A percentile compares a stretch with the other conserved stretches of the same genome.
phyloP scores from a whole-genome alignment of 306 rosid species.

The Vicia sativa region DNA sequence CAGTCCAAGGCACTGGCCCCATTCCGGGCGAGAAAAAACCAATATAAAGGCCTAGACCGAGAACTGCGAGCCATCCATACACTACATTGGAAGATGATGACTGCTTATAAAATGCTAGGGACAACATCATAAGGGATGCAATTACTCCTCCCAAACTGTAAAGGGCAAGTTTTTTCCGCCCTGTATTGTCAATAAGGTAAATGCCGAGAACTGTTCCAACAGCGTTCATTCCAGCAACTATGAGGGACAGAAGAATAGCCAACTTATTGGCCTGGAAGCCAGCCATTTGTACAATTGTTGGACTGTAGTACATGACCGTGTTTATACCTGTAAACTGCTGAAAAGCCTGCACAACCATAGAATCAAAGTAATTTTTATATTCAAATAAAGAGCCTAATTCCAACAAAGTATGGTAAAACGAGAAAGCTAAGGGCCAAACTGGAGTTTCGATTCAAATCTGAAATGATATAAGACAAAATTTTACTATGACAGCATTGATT shows the following conservation, averaged over 20 bases:
- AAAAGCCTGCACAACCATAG: slow-evolving; percentile 64
- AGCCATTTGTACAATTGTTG: slow-evolving; percentile 95
- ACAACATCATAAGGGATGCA: slow-evolving; percentile 58
- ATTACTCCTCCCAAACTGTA: slow-evolving; percentile 72
- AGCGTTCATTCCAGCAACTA: slow-evolving; percentile 82
- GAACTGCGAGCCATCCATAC: slow-evolving; percentile 71
- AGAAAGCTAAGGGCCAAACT: background rate
- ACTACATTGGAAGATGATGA: slow-evolving; percentile 50
- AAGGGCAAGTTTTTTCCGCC: slow-evolving; percentile 79
- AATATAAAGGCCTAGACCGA: slow-evolving; percentile 72
- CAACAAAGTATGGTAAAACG: slow-evolving; percentile 15
- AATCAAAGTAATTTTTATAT: slow-evolving; percentile 16
- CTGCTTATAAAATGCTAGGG: slow-evolving; percentile 54
- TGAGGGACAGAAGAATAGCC: slow-evolving; percentile 82
- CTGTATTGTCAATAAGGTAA: slow-evolving; percentile 72
- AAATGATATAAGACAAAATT: slow-evolving; percentile 1
- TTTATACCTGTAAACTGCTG: slow-evolving; percentile 94
- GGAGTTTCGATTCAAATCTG: slow-evolving; percentile 6
- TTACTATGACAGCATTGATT: background rate
- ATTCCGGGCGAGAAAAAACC: slow-evolving; percentile 86
- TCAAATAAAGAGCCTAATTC: background rate
- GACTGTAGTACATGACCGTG: slow-evolving; percentile 98
- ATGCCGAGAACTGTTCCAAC: slow-evolving; percentile 82
- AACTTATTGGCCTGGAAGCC: slow-evolving; percentile 73
- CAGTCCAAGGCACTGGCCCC: slow-evolving; percentile 97